Evolutionary conservation across 805 yeast species (phyloP).

Genomic region (Barnettozyma siamensis): DNA sequence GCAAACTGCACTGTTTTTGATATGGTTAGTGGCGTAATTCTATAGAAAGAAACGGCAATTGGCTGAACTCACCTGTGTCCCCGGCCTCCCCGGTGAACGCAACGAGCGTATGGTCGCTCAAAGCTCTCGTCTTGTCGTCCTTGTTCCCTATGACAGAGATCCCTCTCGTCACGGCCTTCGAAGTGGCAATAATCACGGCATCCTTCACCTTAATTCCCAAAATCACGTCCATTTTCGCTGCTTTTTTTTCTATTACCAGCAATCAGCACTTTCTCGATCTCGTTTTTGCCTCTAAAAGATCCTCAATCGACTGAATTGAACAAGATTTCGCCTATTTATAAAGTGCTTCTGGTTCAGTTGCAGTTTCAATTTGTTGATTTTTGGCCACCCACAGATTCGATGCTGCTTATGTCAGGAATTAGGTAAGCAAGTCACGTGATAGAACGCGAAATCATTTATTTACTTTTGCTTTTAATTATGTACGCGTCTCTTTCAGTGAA

Average conservation of each 20-base stretch:
- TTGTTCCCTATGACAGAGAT: constrained; percentile 70
- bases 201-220: constrained; percentile 81
- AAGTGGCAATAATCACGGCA: constrained; percentile 84
- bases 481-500: no score
- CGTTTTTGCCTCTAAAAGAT: no score
- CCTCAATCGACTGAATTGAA: no score
- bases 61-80: constrained; percentile 52
- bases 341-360: no score
- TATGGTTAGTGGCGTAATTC: constrained; percentile 13
- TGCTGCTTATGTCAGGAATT: no score
- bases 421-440: no score
- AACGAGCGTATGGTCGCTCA: constrained; percentile 72
- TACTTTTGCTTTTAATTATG: no score
- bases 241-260: no score
- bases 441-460: no score
- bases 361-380: background rate
- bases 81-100: constrained; percentile 96
- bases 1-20: constrained; percentile 65
- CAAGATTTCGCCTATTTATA: no score
- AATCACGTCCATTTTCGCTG: constrained; percentile 69
- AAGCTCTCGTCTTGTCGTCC: constrained; percentile 73
- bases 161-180: constrained; percentile 90
- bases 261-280: no score
- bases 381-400: background rate
- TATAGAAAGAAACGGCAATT: no score